Base-by-base conservation (phyloP, 257 asterid genomes). In the Vinca minor region DNA sequence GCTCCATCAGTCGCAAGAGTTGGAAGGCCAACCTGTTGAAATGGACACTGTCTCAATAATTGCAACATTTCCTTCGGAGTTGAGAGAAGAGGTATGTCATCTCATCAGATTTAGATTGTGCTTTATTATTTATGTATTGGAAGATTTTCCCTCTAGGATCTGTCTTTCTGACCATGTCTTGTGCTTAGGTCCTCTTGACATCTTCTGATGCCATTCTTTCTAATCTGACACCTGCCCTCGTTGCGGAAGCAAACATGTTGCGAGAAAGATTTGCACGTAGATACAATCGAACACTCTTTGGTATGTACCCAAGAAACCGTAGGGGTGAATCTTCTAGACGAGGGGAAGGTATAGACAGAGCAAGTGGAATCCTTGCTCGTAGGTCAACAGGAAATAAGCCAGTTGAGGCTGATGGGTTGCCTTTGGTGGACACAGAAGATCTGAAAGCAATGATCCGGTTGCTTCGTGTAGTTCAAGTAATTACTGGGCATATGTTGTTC, bases 21-120 rank as follows among this genome's bases (percentile, higher is more conserved):
- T 91, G 78, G 98, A 91, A 67, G 98, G 96, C 60, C 98, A 91
- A 77, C 98, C 98, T 68, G 95, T 91, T 71, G 98, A 91, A 78
- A 91, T 91, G 98, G 98, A 91, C 74, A 86, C 98, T 0, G 98
- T 91, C 71, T 91, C 98, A 11, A 91, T 91, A 61, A 91, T 91
- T 62, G 98, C 98, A 15, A 91, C 98, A 34, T 91, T 91, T 81
- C 98, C 98, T 65, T 84, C 98, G 15, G 98, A 91, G 70, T 70
- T 91, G 67, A 80, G 98, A 70, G 98, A 91, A 82, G 98, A 91
- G 98, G 98, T 91, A 73, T 48, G 45, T 25, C 23, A 15, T 50
- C 42, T 32, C 46, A 20, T 61, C 13, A 4, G 60, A 41, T 46
- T 11, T 61, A 36, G 14, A n/a, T 29, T 20, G 48, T 60, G 32